Evolutionary conservation across 2,329 filamentous ascomycete genomes (phyloP).

Genomic region (Coleophoma cylindrospora): DNA sequence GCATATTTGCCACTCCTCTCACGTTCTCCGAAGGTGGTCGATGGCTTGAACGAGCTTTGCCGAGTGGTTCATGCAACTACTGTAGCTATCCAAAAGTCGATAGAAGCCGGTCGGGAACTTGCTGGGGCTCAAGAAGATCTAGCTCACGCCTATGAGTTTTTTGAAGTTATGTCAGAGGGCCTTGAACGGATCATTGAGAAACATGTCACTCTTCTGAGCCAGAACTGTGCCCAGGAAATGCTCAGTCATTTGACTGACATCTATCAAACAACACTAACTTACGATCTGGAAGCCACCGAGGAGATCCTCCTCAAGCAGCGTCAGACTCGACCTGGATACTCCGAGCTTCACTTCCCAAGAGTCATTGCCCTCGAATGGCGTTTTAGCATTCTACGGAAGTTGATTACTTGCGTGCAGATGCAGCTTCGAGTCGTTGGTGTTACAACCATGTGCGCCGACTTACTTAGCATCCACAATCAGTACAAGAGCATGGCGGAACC

Average conservation of each 20-base stretch:
- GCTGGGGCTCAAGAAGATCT: too few relatives aligned
- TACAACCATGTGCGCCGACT: constrained; percentile 63
- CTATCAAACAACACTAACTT: constrained; percentile 32
- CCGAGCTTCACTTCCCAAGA: constrained; percentile 35
- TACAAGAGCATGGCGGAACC: constrained; percentile 30
- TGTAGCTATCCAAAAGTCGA: constrained; percentile 9
- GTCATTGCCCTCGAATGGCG: constrained; percentile 62
- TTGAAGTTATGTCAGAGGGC: constrained; percentile 34
- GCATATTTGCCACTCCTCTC: constrained; percentile 35
- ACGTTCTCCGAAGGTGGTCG: constrained; percentile 39
- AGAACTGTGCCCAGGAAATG: constrained; percentile 36
- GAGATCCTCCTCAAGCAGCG: constrained; percentile 13
- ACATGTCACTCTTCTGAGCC: constrained; percentile 44
- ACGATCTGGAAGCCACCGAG: constrained; percentile 11
- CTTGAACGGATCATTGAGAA: constrained; percentile 48
- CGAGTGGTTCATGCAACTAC: constrained; percentile 14
- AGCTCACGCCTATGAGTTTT: constrained; percentile 36
- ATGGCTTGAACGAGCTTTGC: constrained; percentile 21
- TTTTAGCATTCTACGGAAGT: constrained; percentile 61
- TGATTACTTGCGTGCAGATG: constrained; percentile 84
- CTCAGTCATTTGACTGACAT: constrained; percentile 40
- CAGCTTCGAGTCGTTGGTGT: constrained; percentile 79
- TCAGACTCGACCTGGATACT: constrained; percentile 30
- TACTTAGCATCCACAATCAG: constrained; percentile 62
- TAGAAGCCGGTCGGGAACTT: constrained; percentile 13